Evolutionary conservation across 331 rosid genomes (phyloP).

Genomic region (Quercus tomentella): DNA sequence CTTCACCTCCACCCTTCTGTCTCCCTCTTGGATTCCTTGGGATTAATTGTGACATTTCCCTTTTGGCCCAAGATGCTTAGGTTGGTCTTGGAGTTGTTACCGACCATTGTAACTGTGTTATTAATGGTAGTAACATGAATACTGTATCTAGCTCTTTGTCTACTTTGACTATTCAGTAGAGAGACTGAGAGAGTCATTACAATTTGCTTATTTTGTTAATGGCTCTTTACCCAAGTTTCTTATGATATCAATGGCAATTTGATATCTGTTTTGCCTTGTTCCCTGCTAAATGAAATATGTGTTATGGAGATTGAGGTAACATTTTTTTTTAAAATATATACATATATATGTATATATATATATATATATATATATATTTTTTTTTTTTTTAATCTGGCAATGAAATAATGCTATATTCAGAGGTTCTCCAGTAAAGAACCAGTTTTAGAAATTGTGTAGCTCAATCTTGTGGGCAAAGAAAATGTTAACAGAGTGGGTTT

Average conservation of each 20-base stretch:
- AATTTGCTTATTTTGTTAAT: background rate
- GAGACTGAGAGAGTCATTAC: background rate
- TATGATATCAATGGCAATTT: background rate
- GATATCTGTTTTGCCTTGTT: background rate
- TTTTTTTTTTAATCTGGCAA: background rate
- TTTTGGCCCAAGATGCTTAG: background rate
- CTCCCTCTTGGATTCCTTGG: too few species aligned
- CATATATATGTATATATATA: background rate
- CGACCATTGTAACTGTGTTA: background rate
- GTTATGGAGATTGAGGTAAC: background rate
- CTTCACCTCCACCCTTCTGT: background rate
- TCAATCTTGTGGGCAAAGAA: background rate
- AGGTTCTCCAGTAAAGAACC: background rate
- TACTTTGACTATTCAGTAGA: background rate
- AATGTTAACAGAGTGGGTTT: background rate
- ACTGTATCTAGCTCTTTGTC: background rate
- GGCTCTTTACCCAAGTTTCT: background rate
- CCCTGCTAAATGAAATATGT: background rate
- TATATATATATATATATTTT: background rate
- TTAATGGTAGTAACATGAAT: background rate
- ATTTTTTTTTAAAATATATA: background rate
- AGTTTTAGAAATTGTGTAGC: background rate
- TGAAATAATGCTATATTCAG: background rate
- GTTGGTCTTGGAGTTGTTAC: background rate
- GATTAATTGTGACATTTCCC: background rate